Evolutionary conservation across 1,284 basidiomycete genomes (phyloP).

Genomic region (Ganoderma lingzhi): DNA sequence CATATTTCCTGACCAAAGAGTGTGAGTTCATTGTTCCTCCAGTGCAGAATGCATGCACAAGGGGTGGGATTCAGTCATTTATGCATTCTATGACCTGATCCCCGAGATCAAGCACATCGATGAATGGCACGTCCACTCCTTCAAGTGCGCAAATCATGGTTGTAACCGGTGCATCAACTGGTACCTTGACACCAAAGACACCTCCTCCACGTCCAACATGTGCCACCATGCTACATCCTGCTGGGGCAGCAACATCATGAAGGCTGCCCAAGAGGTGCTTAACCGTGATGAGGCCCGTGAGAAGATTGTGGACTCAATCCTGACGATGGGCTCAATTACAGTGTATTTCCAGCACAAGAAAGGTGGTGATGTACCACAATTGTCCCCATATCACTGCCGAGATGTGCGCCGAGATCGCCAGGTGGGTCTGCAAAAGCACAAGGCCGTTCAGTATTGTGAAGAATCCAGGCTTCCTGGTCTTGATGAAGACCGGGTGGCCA

Average conservation of each 20-base stretch:
- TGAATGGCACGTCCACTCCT: background rate
- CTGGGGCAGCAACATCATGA: background rate
- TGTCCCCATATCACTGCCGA: background rate
- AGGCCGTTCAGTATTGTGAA: constrained; percentile 33
- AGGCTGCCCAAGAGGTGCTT: background rate
- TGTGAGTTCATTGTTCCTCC: too few species aligned
- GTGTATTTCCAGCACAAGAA: background rate
- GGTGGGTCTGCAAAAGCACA: constrained; percentile 30
- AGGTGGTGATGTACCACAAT: background rate
- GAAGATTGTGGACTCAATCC: background rate
- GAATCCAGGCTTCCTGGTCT: constrained; percentile 25
- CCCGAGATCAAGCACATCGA: background rate
- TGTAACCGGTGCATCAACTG: background rate
- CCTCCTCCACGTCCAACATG: background rate
- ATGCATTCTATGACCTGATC: background rate
- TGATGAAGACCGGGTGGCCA: constrained; percentile 38
- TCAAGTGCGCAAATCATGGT: background rate
- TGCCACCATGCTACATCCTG: background rate
- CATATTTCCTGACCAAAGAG: too few species aligned
- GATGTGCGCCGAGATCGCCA: constrained; percentile 17
- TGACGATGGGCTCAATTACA: background rate
- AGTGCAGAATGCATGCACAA: background rate
- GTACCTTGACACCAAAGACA: background rate
- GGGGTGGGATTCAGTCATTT: background rate
- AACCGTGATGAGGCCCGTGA: background rate